Conservation (phyloP, 1,284 basidiomycete genomes). For the Naganishia cerealis region DNA sequence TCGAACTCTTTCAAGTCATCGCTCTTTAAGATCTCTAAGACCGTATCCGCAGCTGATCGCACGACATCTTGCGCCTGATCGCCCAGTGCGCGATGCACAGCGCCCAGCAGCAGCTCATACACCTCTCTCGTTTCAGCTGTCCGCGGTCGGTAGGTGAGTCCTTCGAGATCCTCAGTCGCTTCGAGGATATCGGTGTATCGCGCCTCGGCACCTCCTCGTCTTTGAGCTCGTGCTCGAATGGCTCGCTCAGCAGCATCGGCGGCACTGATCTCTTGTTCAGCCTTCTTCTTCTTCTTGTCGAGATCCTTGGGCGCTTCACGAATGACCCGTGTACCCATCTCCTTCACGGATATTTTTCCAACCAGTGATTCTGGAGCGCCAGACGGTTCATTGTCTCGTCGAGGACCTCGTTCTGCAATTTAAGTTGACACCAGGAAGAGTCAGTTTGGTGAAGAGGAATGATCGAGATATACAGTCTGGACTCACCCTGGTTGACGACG, state of each 20-base stretch:
- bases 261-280: constrained; percentile 61
- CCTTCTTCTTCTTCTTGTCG: constrained; percentile 91
- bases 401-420: constrained; percentile 51
- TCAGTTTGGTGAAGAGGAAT: not conserved
- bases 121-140: constrained; percentile 92
- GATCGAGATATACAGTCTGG: not conserved
- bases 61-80: constrained; percentile 96
- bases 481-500: constrained; percentile 69
- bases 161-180: constrained; percentile 88
- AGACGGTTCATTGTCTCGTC: constrained; percentile 89
- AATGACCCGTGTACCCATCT: constrained; percentile 90
- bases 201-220: constrained; percentile 40
- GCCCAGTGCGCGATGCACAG: constrained; percentile 78
- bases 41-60: constrained; percentile 86
- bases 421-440: not conserved
- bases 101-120: constrained; percentile 86
- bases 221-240: constrained; percentile 50
- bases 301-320: constrained; percentile 83
- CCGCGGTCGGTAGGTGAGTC: constrained; percentile 84
- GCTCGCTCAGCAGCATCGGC: constrained; percentile 55
- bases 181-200: constrained; percentile 83
- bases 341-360: constrained; percentile 82
- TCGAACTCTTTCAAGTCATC: constrained; percentile 93
- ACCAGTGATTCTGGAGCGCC: constrained; percentile 90
- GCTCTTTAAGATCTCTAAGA: constrained; percentile 86